phyloP scores from a whole-genome alignment of 352 stramenopile species.

The Globisporangium mamillatum region DNA sequence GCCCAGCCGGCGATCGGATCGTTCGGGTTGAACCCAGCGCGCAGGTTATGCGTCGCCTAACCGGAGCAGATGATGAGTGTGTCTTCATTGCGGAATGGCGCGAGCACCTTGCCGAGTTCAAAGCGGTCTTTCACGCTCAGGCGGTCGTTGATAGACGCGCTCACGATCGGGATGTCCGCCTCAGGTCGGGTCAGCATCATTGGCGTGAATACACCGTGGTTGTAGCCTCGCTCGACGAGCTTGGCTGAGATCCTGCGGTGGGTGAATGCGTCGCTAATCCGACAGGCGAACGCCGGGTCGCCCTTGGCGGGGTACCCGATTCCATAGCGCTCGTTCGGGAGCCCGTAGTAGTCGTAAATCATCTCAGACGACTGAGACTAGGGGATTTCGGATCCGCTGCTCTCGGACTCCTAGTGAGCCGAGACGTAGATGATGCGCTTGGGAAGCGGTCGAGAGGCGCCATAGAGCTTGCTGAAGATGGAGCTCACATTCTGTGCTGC shows the following conservation, averaged over 20 bases:
- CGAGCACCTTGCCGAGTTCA: conserved; percentile 50
- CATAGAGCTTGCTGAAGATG: conserved; percentile 38
- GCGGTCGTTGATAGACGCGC: conserved; percentile 56
- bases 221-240: conserved; percentile 64
- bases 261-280: conserved; percentile 60
- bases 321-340: conserved; percentile 83
- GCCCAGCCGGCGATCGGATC: conserved; percentile 28
- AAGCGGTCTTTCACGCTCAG: conserved; percentile 44
- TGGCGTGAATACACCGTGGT: conserved; percentile 91
- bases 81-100: conserved; percentile 52
- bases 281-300: conserved; percentile 55
- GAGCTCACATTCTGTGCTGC: conserved; percentile 21
- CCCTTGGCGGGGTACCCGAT: conserved; percentile 81
- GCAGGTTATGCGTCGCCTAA: conserved; percentile 40
- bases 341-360: conserved; percentile 91
- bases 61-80: conserved; percentile 77
- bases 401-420: conserved; percentile 79
- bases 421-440: conserved; percentile 80
- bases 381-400: conserved; percentile 37
- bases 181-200: conserved; percentile 87
- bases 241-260: conserved; percentile 42
- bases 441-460: conserved; percentile 26
- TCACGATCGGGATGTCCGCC: conserved; percentile 86
- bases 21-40: conserved; percentile 18
- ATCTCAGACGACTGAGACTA: conserved; percentile 51